Evolutionary conservation across 2,329 filamentous ascomycete genomes (phyloP).

Genomic region (Colletotrichum lupini): DNA sequence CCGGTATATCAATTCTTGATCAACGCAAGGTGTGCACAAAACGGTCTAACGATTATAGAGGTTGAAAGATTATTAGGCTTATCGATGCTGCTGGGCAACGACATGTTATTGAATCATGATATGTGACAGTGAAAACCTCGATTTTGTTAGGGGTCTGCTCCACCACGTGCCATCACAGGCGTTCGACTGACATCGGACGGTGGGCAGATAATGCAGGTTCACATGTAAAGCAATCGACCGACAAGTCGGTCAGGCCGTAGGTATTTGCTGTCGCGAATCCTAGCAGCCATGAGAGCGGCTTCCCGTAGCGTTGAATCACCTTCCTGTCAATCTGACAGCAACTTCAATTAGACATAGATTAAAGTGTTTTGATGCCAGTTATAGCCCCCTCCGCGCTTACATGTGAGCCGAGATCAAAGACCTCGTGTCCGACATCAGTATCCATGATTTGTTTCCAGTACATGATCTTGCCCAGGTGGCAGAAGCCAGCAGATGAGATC

Average conservation of each 20-base stretch:
- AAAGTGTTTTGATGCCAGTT: background rate
- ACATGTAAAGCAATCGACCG: conserved; percentile 2
- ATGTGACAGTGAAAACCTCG: background rate
- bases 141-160: background rate
- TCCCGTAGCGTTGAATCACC: background rate
- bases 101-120: background rate
- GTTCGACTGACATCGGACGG: conserved; percentile 11
- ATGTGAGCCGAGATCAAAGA: background rate
- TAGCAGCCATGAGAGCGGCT: background rate
- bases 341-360: background rate
- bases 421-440: background rate
- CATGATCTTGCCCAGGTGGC: background rate
- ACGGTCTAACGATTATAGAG: background rate
- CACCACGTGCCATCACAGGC: conserved; percentile 12
- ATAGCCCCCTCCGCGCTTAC: background rate
- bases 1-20: background rate
- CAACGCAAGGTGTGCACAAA: background rate
- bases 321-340: background rate
- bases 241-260: background rate
- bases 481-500: background rate
- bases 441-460: background rate
- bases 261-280: background rate
- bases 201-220: background rate
- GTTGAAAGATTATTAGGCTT: background rate
- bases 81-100: background rate